Conservation (phyloP, 371 early-diverging fungal genomes). For the Mortierella sp. region DNA sequence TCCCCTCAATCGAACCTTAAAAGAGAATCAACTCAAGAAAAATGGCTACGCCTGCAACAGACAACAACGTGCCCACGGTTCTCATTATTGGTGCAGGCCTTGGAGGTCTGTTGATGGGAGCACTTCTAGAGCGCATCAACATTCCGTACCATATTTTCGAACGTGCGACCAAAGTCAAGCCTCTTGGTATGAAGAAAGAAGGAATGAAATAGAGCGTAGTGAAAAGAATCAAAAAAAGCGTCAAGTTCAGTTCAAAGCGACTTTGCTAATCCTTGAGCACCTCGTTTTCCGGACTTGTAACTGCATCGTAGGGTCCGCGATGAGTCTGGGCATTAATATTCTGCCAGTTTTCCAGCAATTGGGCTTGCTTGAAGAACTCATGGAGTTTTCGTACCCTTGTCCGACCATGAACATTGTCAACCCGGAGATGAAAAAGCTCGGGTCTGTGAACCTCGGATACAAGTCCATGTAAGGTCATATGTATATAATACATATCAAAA, state of each 20-base stretch:
- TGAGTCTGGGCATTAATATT: conserved; percentile 6
- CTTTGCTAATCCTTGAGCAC: no score
- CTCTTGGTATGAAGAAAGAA: not conserved
- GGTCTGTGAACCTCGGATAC: not conserved
- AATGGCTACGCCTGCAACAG: not conserved
- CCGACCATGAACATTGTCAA: not conserved
- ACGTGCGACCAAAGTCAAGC: not conserved
- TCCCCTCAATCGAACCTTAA: no score
- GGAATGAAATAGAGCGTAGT: no score
- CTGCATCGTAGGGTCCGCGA: conserved; percentile 2
- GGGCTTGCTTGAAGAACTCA: conserved; percentile 11
- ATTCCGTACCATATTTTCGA: conserved; percentile 11
- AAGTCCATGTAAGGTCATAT: not conserved
- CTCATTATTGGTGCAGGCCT: conserved; percentile 16
- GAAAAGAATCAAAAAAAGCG: no score
- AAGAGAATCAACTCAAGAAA: no score
- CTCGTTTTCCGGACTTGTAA: not conserved
- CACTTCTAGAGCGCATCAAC: conserved; percentile 1
- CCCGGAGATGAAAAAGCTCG: not conserved
- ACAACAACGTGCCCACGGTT: conserved; percentile 11
- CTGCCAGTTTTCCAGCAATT: conserved; percentile 18
- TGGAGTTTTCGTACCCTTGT: conserved; percentile 1
- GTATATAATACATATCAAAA: not conserved
- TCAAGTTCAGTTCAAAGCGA: no score
- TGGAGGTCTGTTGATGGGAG: conserved; percentile 5